Percentiles rank a stretch among this genome's conserved stretches.
These are phyloP conservation scores for Fusarium continuum DNA, from an alignment of 2,329 filamentous ascomycete species.

Conservation along the genomic window DNA sequence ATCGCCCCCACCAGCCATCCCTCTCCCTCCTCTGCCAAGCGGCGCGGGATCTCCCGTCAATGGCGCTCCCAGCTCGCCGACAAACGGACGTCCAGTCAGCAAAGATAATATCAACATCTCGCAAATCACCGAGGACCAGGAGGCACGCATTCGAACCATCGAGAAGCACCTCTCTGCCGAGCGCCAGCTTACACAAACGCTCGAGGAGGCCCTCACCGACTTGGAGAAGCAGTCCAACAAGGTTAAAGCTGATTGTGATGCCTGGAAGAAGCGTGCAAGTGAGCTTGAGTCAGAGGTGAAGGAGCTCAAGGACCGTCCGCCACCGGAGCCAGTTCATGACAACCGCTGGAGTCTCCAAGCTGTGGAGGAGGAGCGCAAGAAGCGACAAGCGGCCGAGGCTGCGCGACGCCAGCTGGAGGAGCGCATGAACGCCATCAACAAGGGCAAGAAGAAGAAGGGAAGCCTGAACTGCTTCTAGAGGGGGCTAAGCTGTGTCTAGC, in stretches of 20 bases:
- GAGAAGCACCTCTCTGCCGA: conserved; percentile 97
- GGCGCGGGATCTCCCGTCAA: conserved; percentile 60
- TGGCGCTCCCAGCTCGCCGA: conserved; percentile 58
- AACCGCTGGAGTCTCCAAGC: conserved; percentile 80
- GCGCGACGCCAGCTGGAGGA: conserved; percentile 91
- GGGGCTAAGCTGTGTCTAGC: conserved; percentile 40
- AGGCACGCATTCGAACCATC: conserved; percentile 92
- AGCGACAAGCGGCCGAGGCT: conserved; percentile 87
- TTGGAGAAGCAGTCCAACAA: conserved; percentile 92
- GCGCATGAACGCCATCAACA: conserved; percentile 89
- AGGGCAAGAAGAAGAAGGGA: conserved; percentile 93
- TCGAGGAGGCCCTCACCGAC: conserved; percentile 95
- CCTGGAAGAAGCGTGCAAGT: conserved; percentile 86
- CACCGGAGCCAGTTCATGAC: conserved; percentile 59
- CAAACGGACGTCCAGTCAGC: conserved; percentile 76
- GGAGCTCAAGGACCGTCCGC: conserved; percentile 65
- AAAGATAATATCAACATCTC: conserved; percentile 75
- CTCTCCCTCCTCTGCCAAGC: conserved; percentile 87
- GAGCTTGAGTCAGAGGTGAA: conserved; percentile 78
- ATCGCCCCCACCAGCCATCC: conserved; percentile 93
- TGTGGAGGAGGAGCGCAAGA: conserved; percentile 95
- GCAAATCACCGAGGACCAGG: conserved; percentile 92
- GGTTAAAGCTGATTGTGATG: conserved; percentile 88
- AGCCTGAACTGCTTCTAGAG: conserved; percentile 95
- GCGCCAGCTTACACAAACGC: conserved; percentile 92